Evolutionary conservation across 176 grass and related monocot species (phyloP), one percentile per base, ranked within the genome.

Genomic region (Themeda triandra): DNA sequence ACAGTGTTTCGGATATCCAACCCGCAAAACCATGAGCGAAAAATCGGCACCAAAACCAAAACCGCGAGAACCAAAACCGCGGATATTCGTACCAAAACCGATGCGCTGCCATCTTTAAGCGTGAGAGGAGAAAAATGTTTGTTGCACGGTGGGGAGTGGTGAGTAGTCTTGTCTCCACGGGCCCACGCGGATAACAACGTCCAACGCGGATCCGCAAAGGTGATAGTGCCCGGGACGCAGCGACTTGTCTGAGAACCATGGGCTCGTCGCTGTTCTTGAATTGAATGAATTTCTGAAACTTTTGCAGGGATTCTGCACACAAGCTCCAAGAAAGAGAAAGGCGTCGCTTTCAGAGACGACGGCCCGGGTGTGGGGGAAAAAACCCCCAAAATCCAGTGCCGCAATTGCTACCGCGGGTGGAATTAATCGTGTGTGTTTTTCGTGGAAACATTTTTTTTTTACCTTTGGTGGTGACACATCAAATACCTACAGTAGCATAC

Each of bases 401-500:
- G 58, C 58, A 25, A 60, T 25, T 60, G 58, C 58, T 0, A 25
- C 23, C n/a, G 8, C 46, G 0, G 23, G 23, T 4, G 21, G 7
- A 59, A 12, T n/a, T n/a, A n/a, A n/a, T 11, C 56, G n/a, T 44
- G 1, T 37, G 60, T 59, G 45, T 68, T 76, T 6, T 13, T 45
- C 44, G 33, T 75, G 44, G 32, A 73, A 87, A 56, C 70, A 35
- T 10, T 40, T 33, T 33, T 33, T 33, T 2, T 33, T 33, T 3
- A 13, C 5, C 3, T 64, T 21, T 9, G 5, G 5, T 1, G 30
- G 3, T 10, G 59, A 30, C 32, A 6, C 2, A 42, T 10, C 74
- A 79, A 73, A 73, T 83, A 88, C 83, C 79, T 62, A 77, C 86
- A 69, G 71, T 69, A 21, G 12, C 51, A 80, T 51, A 37, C 84